A percentile compares a stretch with the other conserved stretches of the same genome.
Evolutionary conservation across 176 grass and related monocot genomes (phyloP).

Genomic region (Bonia amplexicaulis): DNA sequence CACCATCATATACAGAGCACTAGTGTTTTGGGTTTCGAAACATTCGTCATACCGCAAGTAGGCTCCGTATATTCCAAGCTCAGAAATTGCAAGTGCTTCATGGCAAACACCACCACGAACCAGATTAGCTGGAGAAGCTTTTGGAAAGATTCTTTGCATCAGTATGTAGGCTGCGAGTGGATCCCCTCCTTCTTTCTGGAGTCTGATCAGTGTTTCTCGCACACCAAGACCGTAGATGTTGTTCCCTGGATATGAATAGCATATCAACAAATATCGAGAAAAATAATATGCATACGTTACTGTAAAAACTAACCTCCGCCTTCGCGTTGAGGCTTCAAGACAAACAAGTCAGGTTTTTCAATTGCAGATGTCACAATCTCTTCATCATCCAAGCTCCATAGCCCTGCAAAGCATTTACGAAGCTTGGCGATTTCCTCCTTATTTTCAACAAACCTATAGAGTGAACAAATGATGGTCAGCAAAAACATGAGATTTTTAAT

Average conservation of each 20-base stretch:
- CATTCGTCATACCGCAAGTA: conserved; percentile 59
- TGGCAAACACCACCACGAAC: conserved; percentile 81
- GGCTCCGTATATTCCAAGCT: conserved; percentile 85
- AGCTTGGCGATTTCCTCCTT: conserved; percentile 65
- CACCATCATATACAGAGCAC: neutral
- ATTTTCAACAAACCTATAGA: conserved; percentile 69
- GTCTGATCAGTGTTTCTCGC: conserved; percentile 54
- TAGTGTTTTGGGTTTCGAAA: neutral
- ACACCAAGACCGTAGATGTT: conserved; percentile 82
- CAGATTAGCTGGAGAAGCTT: conserved; percentile 60
- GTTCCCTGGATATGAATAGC: conserved; percentile 58
- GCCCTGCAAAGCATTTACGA: conserved; percentile 85
- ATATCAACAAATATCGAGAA: conserved; percentile 24
- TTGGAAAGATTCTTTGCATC: conserved; percentile 97
- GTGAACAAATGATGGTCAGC: conserved; percentile 4
- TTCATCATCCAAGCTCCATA: conserved; percentile 95
- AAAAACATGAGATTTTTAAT: conserved; percentile 13
- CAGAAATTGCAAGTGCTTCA: conserved; percentile 65
- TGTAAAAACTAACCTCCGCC: conserved; percentile 68
- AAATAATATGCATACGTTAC: neutral
- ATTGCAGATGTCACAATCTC: conserved; percentile 64
- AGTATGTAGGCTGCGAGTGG: conserved; percentile 76
- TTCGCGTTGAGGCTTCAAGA: conserved; percentile 97
- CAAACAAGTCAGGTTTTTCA: conserved; percentile 76
- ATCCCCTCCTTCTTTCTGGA: conserved; percentile 62